A percentile compares a stretch with the other conserved stretches of the same genome.
Evolutionary conservation across 2,329 filamentous ascomycete genomes (phyloP).

Genomic region (Fusarium coicis): DNA sequence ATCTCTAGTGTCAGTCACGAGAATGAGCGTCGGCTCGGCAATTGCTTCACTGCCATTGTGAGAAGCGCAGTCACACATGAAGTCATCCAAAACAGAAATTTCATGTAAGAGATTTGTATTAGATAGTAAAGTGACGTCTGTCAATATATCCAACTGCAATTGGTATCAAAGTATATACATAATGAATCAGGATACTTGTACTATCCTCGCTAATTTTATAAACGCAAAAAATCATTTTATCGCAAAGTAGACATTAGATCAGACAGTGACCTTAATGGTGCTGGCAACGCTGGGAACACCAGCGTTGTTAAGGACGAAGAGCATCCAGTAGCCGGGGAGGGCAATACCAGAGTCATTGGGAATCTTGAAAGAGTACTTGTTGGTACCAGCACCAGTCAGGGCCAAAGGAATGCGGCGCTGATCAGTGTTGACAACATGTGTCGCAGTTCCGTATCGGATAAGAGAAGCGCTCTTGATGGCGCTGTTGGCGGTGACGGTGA

Average conservation of each 20-base stretch:
- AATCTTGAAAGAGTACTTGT: conserved; percentile 28
- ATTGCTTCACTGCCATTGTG: neutral
- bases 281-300: conserved; percentile 35
- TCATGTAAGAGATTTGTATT: conserved; percentile 3
- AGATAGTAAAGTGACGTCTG: neutral
- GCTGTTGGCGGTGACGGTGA: conserved; percentile 18
- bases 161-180: conserved; percentile 17
- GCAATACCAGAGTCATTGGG: conserved; percentile 32
- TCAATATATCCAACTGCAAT: neutral
- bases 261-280: conserved; percentile 30
- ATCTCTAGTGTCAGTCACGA: neutral
- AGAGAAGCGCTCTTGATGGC: conserved; percentile 27
- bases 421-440: conserved; percentile 37
- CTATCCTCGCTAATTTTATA: neutral
- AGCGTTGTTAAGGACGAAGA: conserved; percentile 31
- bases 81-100: neutral
- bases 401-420: conserved; percentile 34
- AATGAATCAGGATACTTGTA: neutral
- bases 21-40: neutral
- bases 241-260: neutral
- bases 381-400: conserved; percentile 13
- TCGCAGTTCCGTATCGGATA: conserved; percentile 35
- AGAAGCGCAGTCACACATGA: neutral
- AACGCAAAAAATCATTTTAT: neutral
- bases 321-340: conserved; percentile 38